Evolutionary conservation across 1,139 yeast species (phyloP).

Genomic region (Wickerhamomyces sp.): DNA sequence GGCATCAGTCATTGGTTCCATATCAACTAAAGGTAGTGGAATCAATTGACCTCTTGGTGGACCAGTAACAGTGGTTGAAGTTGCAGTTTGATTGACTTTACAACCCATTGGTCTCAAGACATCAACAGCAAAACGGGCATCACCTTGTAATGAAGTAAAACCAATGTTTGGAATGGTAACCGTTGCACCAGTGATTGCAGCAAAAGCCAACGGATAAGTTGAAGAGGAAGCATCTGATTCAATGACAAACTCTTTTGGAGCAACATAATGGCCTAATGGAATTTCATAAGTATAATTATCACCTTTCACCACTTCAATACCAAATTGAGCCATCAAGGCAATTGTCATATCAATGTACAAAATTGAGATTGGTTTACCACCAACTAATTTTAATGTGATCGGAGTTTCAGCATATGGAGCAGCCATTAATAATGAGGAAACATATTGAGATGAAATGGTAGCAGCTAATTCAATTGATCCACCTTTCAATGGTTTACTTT

Average conservation of each 20-base stretch:
- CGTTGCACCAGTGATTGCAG: conserved; percentile 94
- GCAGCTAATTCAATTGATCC: conserved; percentile 94
- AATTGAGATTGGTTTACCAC: conserved; percentile 96
- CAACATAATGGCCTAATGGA: conserved; percentile 74
- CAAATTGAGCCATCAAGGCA: conserved; percentile 90
- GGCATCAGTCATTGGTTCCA: conserved; percentile 99
- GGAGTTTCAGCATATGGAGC: conserved; percentile 94
- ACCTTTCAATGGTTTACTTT: conserved; percentile 77
- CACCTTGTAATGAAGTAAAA: conserved; percentile 88
- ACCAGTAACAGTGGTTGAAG: conserved; percentile 89
- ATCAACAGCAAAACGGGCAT: conserved; percentile 92
- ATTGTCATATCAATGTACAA: conserved; percentile 96
- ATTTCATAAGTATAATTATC: conserved; percentile 84
- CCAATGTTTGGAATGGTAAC: conserved; percentile 96
- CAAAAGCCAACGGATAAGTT: conserved; percentile 94
- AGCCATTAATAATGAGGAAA: conserved; percentile 92
- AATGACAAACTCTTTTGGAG: conserved; percentile 80
- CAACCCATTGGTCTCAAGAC: conserved; percentile 96
- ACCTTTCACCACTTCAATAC: conserved; percentile 71
- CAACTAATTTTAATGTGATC: conserved; percentile 81
- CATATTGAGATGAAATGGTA: conserved; percentile 95
- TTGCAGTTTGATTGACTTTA: conserved; percentile 70
- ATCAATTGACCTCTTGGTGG: conserved; percentile 66
- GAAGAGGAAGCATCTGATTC: conserved; percentile 99
- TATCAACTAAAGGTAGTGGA: conserved; percentile 75